Percentiles rank a stretch among this genome's conserved stretches.
phyloP scores from a whole-genome alignment of 306 rosid genomes.

The Rosa chinensis region DNA sequence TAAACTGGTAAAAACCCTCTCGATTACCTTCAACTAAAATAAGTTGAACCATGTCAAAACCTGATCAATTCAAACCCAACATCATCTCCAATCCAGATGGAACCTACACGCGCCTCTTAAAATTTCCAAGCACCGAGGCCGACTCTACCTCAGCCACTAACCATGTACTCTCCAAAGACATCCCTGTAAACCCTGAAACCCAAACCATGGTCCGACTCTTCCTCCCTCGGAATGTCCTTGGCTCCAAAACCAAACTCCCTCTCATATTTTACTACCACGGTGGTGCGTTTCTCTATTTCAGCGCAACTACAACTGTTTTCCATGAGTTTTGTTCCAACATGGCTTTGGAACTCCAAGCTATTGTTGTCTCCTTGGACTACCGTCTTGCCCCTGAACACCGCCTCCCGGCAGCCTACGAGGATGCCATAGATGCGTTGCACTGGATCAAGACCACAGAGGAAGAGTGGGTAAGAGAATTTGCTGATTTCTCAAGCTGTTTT shows the following conservation, averaged over 20 bases:
- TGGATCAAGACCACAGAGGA: conserved; percentile 30
- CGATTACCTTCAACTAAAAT: neutral
- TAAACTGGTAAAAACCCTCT: neutral
- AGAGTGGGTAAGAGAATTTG: conserved; percentile 28
- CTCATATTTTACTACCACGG: conserved; percentile 44
- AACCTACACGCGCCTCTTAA: conserved; percentile 14
- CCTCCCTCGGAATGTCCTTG: conserved; percentile 37
- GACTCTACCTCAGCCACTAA: neutral
- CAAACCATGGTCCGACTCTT: conserved; percentile 46
- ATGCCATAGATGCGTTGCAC: conserved; percentile 38
- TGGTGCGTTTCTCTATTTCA: conserved; percentile 41
- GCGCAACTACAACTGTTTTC: conserved; percentile 30
- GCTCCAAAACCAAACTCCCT: conserved; percentile 33
- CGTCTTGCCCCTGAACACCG: conserved; percentile 38
- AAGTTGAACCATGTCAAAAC: conserved; percentile 21
- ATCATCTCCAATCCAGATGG: conserved; percentile 23
- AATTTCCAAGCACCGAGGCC: conserved; percentile 23
- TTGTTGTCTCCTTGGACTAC: conserved; percentile 36
- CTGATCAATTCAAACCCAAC: neutral
- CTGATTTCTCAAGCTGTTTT: conserved; percentile 29
- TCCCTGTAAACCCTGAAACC: conserved; percentile 39
- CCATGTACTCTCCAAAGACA: conserved; percentile 45
- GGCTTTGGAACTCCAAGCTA: conserved; percentile 21
- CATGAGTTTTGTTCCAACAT: conserved; percentile 37
- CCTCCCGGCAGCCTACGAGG: conserved; percentile 46